Percentiles rank a stretch among this genome's conserved stretches.
Evolutionary conservation across 768 basidiomycete genomes (phyloP).

Genomic region (Hortiboletus campestris): DNA sequence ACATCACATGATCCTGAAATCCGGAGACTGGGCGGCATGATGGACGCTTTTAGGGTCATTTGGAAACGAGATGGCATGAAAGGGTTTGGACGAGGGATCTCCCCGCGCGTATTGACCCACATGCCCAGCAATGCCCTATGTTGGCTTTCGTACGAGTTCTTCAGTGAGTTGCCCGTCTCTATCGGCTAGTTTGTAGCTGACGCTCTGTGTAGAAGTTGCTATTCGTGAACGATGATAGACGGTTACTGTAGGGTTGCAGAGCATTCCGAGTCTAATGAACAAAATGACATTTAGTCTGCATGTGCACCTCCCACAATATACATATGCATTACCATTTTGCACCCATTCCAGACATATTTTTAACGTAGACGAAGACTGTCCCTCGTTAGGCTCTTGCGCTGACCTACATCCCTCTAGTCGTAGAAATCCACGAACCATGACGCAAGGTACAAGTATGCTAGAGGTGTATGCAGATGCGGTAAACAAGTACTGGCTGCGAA

Average conservation of each 20-base stretch:
- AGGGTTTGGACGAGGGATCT: constrained; percentile 84
- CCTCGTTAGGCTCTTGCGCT: not conserved
- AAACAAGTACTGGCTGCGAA: not conserved
- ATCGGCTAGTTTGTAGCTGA: constrained; percentile 4
- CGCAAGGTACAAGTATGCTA: not conserved
- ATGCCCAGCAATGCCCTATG: constrained; percentile 97
- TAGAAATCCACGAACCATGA: not conserved
- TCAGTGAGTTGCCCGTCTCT: constrained; percentile 64
- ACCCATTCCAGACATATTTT: not conserved
- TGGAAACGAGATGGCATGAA: constrained; percentile 80
- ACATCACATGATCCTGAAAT: constrained; percentile 85
- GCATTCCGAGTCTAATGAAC: constrained; percentile 7
- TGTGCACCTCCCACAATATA: constrained; percentile 12
- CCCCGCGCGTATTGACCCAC: constrained; percentile 89
- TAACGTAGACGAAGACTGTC: not conserved
- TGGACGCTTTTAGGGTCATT: constrained; percentile 86
- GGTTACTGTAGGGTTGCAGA: constrained; percentile 17
- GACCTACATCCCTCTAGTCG: not conserved
- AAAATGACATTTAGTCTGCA: not conserved
- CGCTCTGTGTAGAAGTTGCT: constrained; percentile 50
- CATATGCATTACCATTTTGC: constrained; percentile 16
- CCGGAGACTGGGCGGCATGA: constrained; percentile 77
- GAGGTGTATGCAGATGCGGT: not conserved
- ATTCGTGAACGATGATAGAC: constrained; percentile 45
- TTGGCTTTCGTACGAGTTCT: constrained; percentile 98